phyloP scores from a whole-genome alignment of 768 basidiomycete species.

The Russula griseocarnosa region DNA sequence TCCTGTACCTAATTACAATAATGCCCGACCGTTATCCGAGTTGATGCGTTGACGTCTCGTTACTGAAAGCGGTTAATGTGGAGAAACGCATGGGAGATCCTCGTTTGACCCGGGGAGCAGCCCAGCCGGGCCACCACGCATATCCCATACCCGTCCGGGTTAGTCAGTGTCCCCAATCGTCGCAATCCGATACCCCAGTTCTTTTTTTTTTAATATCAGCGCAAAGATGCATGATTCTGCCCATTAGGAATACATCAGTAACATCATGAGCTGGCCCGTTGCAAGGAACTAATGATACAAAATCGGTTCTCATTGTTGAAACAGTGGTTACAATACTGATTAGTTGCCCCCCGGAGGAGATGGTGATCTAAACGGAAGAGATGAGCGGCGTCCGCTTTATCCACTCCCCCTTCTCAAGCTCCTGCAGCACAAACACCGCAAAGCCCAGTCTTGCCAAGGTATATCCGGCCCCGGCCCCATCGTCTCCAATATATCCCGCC shows the following conservation, averaged over 20 bases:
- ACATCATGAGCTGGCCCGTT: neutral
- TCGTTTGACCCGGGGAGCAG: neutral
- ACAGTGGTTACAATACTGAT: neutral
- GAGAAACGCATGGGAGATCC: neutral
- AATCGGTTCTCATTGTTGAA: too few relatives aligned
- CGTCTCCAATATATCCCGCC: slow-evolving; percentile 68
- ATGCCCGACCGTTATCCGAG: neutral
- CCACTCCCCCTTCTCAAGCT: slow-evolving; percentile 59
- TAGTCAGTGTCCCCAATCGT: neutral
- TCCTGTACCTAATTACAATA: too few relatives aligned
- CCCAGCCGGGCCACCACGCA: neutral
- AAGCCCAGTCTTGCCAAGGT: slow-evolving; percentile 55
- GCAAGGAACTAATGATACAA: neutral
- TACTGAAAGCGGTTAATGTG: neutral
- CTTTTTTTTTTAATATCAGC: neutral
- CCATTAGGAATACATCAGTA: neutral
- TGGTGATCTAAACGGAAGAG: slow-evolving; percentile 32
- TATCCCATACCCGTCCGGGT: neutral
- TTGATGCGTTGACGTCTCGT: neutral
- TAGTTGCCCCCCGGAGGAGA: neutral
- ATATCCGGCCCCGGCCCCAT: slow-evolving; percentile 39
- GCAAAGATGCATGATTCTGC: neutral
- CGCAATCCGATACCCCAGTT: neutral
- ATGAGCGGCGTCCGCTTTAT: slow-evolving; percentile 44
- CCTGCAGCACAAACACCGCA: slow-evolving; percentile 55